These are phyloP conservation scores for Aspergillus conjunctus DNA, from an alignment of 495 filamentous ascomycete genomes.

Conservation along the genomic window DNA sequence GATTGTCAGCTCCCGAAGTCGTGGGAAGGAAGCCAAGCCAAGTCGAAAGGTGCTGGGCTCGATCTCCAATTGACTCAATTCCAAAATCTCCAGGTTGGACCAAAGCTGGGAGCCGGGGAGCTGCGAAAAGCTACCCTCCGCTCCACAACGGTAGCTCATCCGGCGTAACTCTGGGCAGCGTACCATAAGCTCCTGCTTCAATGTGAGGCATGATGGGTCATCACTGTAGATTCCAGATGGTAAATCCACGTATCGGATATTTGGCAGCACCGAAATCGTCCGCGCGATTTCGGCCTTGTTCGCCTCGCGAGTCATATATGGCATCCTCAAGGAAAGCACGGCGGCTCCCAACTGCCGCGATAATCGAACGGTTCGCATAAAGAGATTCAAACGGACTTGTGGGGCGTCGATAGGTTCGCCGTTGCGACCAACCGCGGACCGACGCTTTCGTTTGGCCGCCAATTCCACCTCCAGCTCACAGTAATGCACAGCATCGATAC, in stretches of 20 bases:
- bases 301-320: slow-evolving; percentile 95
- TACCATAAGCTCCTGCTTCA: slow-evolving; percentile 81
- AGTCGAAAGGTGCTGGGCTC: slow-evolving; percentile 72
- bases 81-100: slow-evolving; percentile 77
- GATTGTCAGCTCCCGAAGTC: slow-evolving; percentile 72
- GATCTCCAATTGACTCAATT: slow-evolving; percentile 70
- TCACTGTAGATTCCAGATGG: slow-evolving; percentile 78
- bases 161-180: slow-evolving; percentile 81
- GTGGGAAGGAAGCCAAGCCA: slow-evolving; percentile 65
- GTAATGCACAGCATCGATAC: slow-evolving; percentile 94
- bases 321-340: slow-evolving; percentile 80
- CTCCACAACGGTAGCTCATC: slow-evolving; percentile 80
- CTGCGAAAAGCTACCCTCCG: slow-evolving; percentile 74
- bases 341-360: slow-evolving; percentile 63
- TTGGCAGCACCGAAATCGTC: slow-evolving; percentile 80
- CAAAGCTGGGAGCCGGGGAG: slow-evolving; percentile 68
- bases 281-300: slow-evolving; percentile 82
- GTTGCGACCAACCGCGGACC: slow-evolving; percentile 73
- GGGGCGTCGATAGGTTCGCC: slow-evolving; percentile 77
- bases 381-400: slow-evolving; percentile 69
- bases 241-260: slow-evolving; percentile 87
- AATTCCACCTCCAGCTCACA: slow-evolving; percentile 83
- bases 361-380: slow-evolving; percentile 80
- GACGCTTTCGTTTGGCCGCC: slow-evolving; percentile 72
- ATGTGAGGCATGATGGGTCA: slow-evolving; percentile 68